These are phyloP conservation scores for Candida xyloterini DNA, from an alignment of 805 yeast species.

Conservation along the genomic window DNA sequence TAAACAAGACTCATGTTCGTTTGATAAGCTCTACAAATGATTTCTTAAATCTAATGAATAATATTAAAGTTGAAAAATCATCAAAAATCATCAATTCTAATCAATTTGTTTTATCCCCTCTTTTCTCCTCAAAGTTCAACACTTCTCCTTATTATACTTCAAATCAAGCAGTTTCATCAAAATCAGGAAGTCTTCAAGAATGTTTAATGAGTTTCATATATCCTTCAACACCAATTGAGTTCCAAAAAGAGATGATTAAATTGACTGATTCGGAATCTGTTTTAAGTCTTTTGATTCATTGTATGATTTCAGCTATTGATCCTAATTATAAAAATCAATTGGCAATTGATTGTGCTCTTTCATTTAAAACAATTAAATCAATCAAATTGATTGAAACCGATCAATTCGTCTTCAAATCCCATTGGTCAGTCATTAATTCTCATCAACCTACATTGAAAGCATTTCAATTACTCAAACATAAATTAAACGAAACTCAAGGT, in stretches of 20 bases:
- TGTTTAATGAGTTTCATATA: slow-evolving; percentile 5
- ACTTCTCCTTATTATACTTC: slow-evolving; percentile 2
- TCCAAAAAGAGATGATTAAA: slow-evolving; percentile 9
- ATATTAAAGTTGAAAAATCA: too few species aligned
- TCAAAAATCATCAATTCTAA: background rate
- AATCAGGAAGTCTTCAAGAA: slow-evolving; percentile 16
- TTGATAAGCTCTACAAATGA: background rate
- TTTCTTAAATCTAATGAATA: background rate
- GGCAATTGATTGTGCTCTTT: slow-evolving; percentile 5
- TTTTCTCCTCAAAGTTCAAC: slow-evolving; percentile 3
- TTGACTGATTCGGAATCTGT: slow-evolving; percentile 27
- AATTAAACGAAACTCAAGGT: slow-evolving; percentile 19
- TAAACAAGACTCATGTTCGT: background rate
- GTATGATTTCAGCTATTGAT: slow-evolving; percentile 13
- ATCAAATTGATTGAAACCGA: slow-evolving; percentile 1
- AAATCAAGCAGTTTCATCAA: background rate
- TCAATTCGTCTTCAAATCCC: slow-evolving; percentile 4
- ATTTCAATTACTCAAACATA: slow-evolving; percentile 20
- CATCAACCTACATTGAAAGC: slow-evolving; percentile 3
- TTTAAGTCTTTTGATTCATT: slow-evolving; percentile 22
- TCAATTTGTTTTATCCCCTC: background rate
- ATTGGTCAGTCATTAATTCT: slow-evolving; percentile 5
- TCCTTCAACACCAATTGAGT: background rate
- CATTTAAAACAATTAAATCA: slow-evolving; percentile 1
- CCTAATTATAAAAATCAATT: slow-evolving; percentile 12